phyloP scores from a whole-genome alignment of 352 stramenopile genomes.

The Blastocystis sp. region DNA sequence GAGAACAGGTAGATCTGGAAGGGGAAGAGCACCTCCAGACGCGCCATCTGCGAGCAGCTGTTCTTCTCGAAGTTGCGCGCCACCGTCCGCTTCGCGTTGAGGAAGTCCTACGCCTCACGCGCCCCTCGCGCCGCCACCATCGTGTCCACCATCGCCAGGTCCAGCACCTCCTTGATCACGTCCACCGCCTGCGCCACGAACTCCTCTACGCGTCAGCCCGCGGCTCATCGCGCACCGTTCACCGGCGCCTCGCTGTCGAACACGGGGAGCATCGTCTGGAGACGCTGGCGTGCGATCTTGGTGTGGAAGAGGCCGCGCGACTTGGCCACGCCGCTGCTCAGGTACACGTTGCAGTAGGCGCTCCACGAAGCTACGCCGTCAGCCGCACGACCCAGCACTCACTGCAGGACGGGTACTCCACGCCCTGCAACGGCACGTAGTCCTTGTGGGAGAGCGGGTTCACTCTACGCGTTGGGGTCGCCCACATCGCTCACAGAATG shows the following conservation, averaged over 20 bases:
- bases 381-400: background rate
- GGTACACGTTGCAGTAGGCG: constrained; percentile 53
- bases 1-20: constrained; percentile 74
- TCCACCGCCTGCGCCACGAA: constrained; percentile 47
- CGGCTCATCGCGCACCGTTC: background rate
- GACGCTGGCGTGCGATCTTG: constrained; percentile 24
- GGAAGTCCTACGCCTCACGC: constrained; percentile 47
- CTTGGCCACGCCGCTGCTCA: constrained; percentile 59
- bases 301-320: constrained; percentile 63
- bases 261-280: constrained; percentile 49
- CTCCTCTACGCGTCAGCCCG: background rate
- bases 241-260: constrained; percentile 19
- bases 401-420: constrained; percentile 72
- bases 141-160: constrained; percentile 46
- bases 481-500: background rate
- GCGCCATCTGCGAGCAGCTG: constrained; percentile 32
- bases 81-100: background rate
- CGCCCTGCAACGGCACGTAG: constrained; percentile 43
- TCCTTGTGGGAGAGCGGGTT: constrained; percentile 70
- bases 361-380: constrained; percentile 31
- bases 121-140: background rate
- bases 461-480: background rate
- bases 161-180: constrained; percentile 59
- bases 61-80: constrained; percentile 1
- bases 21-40: constrained; percentile 67